A percentile compares a stretch with the other conserved stretches of the same genome.
phyloP scores from a whole-genome alignment of 805 yeast genomes.

The Ogataea methylovora region DNA sequence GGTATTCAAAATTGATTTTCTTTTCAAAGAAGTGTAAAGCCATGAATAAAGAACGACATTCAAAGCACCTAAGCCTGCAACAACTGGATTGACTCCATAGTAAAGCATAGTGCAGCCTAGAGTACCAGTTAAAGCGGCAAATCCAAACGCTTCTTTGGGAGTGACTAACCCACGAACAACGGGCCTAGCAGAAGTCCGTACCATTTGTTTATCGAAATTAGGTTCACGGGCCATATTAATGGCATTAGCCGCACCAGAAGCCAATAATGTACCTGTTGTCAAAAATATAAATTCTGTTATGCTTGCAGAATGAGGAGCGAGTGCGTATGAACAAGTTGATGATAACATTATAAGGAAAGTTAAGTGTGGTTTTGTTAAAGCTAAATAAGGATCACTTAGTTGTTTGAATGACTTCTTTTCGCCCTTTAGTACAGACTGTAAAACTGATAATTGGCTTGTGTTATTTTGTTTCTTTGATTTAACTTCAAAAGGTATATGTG shows the following conservation, averaged over 20 bases:
- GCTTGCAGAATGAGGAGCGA: conserved; percentile 79
- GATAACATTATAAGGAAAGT: conserved; percentile 85
- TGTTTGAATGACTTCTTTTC: conserved; percentile 26
- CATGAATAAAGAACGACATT: conserved; percentile 85
- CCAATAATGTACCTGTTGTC: conserved; percentile 77
- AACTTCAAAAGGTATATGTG: conserved; percentile 51
- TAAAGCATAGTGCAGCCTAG: conserved; percentile 63
- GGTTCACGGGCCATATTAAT: conserved; percentile 97
- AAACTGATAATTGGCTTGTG: conserved; percentile 11
- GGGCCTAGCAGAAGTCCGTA: conserved; percentile 82
- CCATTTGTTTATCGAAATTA: conserved; percentile 78
- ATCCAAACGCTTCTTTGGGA: conserved; percentile 68
- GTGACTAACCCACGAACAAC: conserved; percentile 78
- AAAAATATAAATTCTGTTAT: conserved; percentile 61
- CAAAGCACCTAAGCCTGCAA: conserved; percentile 69
- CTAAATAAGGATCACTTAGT: conserved; percentile 55
- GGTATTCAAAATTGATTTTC: conserved; percentile 79
- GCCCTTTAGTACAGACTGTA: conserved; percentile 17
- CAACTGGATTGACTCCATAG: conserved; percentile 80
- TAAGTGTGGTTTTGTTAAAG: conserved; percentile 84
- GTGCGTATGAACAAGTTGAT: conserved; percentile 88
- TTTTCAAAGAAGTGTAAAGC: conserved; percentile 83
- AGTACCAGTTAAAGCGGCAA: conserved; percentile 70
- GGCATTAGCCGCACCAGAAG: conserved; percentile 94
- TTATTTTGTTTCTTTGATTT: conserved; percentile 27